Base-by-base conservation (phyloP, 352 stramenopile genomes). In the Aphanomyces astaci region DNA sequence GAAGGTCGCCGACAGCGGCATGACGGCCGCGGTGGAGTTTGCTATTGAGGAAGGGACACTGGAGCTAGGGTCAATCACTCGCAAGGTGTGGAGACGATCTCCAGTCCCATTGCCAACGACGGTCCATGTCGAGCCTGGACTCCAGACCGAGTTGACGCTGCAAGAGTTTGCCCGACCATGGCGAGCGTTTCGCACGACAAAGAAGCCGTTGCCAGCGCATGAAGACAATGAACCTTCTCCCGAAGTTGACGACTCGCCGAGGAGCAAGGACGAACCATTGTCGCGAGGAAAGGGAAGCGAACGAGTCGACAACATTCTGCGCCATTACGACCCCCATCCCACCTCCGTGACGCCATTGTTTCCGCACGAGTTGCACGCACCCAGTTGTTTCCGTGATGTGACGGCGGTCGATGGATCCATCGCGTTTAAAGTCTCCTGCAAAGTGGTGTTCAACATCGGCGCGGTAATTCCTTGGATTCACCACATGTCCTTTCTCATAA, bases 401-500 rank as follows among this genome's bases (percentile, higher is more conserved):
- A 64, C 56, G 31, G 40, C 32, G 22, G 33, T 64, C 19, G 56
- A 64, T 11, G 56, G 56, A 15, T 49, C 56, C 19, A 51, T 30
- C n/a, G 33, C 56, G 56, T 64, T 39, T 24, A 64, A 64, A 46
- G 56, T 64, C 3, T 51, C 56, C 4, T 49, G 33, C 33, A 52
- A 52, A 17, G 13, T 64, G 3, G 30, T 36, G 15, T 64, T 64
- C 36, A 46, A 31, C 22, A 19, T 64, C 9, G 56, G 56, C 5
- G 19, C 31, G 9, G 56, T 64, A 64, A n/a, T n/a, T n/a, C n/a
- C n/a, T n/a, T 36, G 36, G 7, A 43, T 15, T 43, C 36, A 15
- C 15, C 36, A 15, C 7, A 43, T 43, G 36, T 43, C 36, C 36
- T n/a, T 19, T 11, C 3, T 32, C 31, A 45, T 36, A 4, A 33